Percentiles rank a stretch among this genome's conserved stretches.
phyloP scores from a whole-genome alignment of 2,329 filamentous ascomycete species.

The Lachnellula cervina region DNA sequence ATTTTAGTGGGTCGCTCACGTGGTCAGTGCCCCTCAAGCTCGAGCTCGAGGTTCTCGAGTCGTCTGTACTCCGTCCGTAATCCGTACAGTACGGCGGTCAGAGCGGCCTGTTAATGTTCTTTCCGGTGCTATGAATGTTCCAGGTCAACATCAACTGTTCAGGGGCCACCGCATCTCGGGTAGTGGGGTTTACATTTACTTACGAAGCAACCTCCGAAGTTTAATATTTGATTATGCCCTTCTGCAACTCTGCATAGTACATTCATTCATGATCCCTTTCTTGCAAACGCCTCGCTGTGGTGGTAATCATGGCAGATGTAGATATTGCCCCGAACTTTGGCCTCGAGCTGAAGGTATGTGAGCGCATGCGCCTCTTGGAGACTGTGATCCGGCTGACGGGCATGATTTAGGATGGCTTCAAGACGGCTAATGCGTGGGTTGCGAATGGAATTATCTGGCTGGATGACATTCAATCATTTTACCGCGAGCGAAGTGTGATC shows the following conservation, averaged over 20 bases:
- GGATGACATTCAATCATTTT: constrained; percentile 95
- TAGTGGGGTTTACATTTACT: constrained; percentile 7
- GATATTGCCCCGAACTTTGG: constrained; percentile 84
- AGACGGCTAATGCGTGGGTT: constrained; percentile 89
- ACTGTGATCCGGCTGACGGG: constrained; percentile 10
- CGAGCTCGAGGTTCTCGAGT: no score
- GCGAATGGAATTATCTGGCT: constrained; percentile 87
- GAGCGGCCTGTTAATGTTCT: neutral
- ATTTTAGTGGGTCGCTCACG: no score
- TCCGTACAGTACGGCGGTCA: no score
- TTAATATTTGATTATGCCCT: constrained; percentile 13
- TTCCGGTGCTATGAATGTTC: neutral
- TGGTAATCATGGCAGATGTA: constrained; percentile 66
- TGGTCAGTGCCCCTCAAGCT: no score
- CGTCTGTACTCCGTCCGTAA: no score
- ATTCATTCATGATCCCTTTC: constrained; percentile 17
- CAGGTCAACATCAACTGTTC: no score
- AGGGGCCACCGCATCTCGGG: neutral
- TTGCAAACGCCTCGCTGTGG: constrained; percentile 4
- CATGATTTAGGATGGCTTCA: constrained; percentile 78
- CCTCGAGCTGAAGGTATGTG: constrained; percentile 79
- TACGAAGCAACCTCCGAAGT: neutral
- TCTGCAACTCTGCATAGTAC: constrained; percentile 5
- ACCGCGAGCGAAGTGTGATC: constrained; percentile 87
- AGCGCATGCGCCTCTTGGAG: constrained; percentile 14